Conservation (phyloP, 2,329 filamentous ascomycete genomes). For the Colletotrichum sp. region DNA sequence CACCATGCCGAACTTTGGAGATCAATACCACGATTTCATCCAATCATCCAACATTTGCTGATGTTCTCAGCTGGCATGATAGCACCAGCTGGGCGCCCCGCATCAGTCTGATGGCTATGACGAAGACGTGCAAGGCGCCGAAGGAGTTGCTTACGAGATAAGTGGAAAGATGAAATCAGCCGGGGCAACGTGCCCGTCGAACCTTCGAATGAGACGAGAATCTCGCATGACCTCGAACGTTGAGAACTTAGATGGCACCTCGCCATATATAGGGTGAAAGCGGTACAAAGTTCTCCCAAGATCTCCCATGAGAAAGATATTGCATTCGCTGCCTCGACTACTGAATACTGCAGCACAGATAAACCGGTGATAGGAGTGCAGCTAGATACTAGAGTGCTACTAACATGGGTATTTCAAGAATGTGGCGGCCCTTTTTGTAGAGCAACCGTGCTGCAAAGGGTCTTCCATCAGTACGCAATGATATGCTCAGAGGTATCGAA, state of each 20-base stretch:
- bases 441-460: too few relatives aligned
- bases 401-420: fast-evolving
- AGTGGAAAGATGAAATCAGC: background rate
- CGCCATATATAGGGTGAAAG: background rate
- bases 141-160: background rate
- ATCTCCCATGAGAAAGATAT: fast-evolving
- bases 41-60: background rate
- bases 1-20: fast-evolving
- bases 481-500: too few relatives aligned
- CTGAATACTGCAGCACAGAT: background rate
- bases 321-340: too few relatives aligned
- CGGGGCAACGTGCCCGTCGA: fast-evolving
- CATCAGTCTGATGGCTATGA: background rate
- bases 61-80: fast-evolving
- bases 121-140: fast-evolving
- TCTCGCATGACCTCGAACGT: fast-evolving
- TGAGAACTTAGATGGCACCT: background rate
- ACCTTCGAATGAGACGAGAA: too few relatives aligned
- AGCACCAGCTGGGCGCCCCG: fast-evolving
- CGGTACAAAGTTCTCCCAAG: fast-evolving
- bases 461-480: too few relatives aligned
- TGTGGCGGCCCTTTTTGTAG: too few relatives aligned
- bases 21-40: fast-evolving
- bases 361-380: fast-evolving
- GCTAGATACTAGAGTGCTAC: too few relatives aligned